Evolutionary conservation across 75 land plant species (phyloP), one percentile per base, ranked within the genome.

Genomic region (Selaginella moellendorffii): DNA sequence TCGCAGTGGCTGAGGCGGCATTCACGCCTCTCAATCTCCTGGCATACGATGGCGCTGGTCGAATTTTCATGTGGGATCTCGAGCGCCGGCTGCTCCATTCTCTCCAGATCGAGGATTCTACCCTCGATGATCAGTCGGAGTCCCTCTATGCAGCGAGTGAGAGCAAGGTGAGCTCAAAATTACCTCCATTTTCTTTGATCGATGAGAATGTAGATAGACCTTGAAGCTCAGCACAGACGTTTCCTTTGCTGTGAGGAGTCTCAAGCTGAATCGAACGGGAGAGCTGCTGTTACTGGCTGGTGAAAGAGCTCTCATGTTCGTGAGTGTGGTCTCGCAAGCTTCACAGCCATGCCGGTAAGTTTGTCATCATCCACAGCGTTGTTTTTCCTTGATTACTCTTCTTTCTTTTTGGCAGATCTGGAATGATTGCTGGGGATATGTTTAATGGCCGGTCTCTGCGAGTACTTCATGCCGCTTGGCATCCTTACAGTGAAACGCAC

Each of bases 231-330:
- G 77, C 68, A 46, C 66, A 19, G 65, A 72, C 9, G 71, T 82
- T 24, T 63, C 71, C 20, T 80, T 74, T 52, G 56, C 14, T 10
- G 90, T 90, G 19, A 62, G 70, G 54, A 72, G 59, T 25, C 68
- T 85, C 22, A 74, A 74, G 22, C 68, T 86, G 52, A 90, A 90
- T 69, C 66, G 80, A 68, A 77, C 77, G 31, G 96, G 96, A 24
- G 72, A 80, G 24, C 68, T 79, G 0, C 53, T 90, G 28, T 56
- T 82, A 12, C 73, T 90, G 25, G 70, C 62, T 56, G 86, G 90
- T 20, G 72, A 81, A 52, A 66, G 68, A 22, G 74, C 64, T 9
- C 8, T 90, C 0, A 67, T 70, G 46, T 77, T 85, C 0, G 81
- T 85, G 68, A 70, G 83, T 60, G 63, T 90, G 12, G 52, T 65